Percentiles rank a stretch among this genome's conserved stretches.
Conservation (phyloP, 2,329 filamentous ascomycete species). For the Emmonsia crescens region DNA sequence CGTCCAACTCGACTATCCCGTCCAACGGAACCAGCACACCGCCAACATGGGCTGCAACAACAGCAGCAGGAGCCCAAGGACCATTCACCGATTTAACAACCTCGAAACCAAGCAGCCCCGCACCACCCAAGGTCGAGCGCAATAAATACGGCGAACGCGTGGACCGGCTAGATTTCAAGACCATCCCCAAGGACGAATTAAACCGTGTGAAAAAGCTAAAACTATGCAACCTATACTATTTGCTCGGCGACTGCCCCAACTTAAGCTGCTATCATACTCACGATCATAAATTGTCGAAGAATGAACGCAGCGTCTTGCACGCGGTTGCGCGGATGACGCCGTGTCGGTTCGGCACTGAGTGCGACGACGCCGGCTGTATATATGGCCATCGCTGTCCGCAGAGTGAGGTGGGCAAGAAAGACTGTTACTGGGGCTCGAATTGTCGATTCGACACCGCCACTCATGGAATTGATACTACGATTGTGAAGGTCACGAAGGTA, state of each 20-base stretch:
- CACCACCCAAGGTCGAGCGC: slow-evolving; percentile 37
- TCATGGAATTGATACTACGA: slow-evolving; percentile 47
- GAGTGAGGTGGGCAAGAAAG: slow-evolving; percentile 40
- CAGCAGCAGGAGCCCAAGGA: slow-evolving; percentile 26
- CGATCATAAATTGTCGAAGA: slow-evolving; percentile 41
- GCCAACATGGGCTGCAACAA: slow-evolving; percentile 27
- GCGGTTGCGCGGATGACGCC: slow-evolving; percentile 54
- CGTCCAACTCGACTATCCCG: slow-evolving; percentile 24
- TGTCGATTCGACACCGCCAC: slow-evolving; percentile 49
- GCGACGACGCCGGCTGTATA: slow-evolving; percentile 50
- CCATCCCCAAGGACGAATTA: slow-evolving; percentile 44
- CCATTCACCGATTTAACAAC: slow-evolving; percentile 29
- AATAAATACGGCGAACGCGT: slow-evolving; percentile 52
- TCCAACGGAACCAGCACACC: slow-evolving; percentile 14
- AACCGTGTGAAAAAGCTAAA: slow-evolving; percentile 52
- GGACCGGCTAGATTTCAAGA: slow-evolving; percentile 41
- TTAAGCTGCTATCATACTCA: slow-evolving; percentile 45
- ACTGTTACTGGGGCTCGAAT: slow-evolving; percentile 46
- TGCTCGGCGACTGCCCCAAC: slow-evolving; percentile 48
- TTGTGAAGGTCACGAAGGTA: slow-evolving; percentile 35
- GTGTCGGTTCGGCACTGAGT: slow-evolving; percentile 47
- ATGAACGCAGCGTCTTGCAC: slow-evolving; percentile 44
- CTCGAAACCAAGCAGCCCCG: slow-evolving; percentile 22
- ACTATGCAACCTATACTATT: slow-evolving; percentile 51
- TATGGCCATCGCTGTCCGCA: slow-evolving; percentile 54